Conservation (phyloP, 2,329 filamentous ascomycete species). For the Penicillium sp. region DNA sequence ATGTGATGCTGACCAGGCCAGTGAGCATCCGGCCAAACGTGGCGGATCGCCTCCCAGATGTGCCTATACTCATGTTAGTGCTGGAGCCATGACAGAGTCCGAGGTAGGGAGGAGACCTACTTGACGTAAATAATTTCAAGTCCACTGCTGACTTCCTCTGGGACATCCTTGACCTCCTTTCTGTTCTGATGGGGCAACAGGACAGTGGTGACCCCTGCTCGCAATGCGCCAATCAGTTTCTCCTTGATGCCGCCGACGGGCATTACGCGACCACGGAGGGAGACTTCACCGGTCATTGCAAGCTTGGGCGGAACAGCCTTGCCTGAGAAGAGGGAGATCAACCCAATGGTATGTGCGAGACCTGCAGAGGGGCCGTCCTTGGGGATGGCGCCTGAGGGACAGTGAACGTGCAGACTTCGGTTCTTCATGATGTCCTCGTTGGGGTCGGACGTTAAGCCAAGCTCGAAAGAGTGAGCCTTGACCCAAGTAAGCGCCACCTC, state of each 20-base stretch:
- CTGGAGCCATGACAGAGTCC: not conserved
- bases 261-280: slow-evolving; percentile 85
- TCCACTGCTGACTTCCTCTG: slow-evolving; percentile 84
- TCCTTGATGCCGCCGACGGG: slow-evolving; percentile 98
- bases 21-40: slow-evolving; percentile 87
- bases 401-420: slow-evolving; percentile 93
- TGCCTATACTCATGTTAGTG: slow-evolving; percentile 59
- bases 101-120: slow-evolving; percentile 57
- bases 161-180: slow-evolving; percentile 91
- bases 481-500: slow-evolving; percentile 98
- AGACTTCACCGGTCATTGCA: slow-evolving; percentile 87
- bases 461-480: slow-evolving; percentile 89
- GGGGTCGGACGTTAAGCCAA: slow-evolving; percentile 80
- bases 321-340: slow-evolving; percentile 87
- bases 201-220: slow-evolving; percentile 94
- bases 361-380: slow-evolving; percentile 88
- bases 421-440: slow-evolving; percentile 95
- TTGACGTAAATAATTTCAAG: slow-evolving; percentile 87
- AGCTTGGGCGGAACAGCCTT: slow-evolving; percentile 87
- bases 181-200: slow-evolving; percentile 84
- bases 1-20: slow-evolving; percentile 78
- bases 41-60: slow-evolving; percentile 90
- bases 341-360: slow-evolving; percentile 88
- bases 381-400: slow-evolving; percentile 89
- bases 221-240: slow-evolving; percentile 92